Percentiles rank a stretch among this genome's conserved stretches.
These are phyloP conservation scores for Anisodus tanguticus DNA, from an alignment of 257 asterid genomes.

Conservation along the genomic window DNA sequence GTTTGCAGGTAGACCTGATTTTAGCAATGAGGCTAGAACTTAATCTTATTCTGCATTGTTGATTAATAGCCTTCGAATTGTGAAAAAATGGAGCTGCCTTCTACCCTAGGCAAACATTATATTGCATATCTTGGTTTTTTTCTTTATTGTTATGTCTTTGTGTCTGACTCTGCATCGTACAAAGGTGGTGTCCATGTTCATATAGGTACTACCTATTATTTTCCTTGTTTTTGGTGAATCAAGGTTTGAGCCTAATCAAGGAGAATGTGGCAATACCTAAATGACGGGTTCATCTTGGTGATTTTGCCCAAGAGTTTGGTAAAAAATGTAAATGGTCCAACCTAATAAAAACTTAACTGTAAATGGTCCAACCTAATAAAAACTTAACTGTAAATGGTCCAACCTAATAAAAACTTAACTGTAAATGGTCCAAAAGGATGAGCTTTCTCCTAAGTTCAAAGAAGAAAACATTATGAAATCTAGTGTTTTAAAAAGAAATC, in stretches of 20 bases:
- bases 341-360: neutral
- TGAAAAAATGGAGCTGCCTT: neutral
- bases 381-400: neutral
- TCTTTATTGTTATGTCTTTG: neutral
- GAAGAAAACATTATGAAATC: neutral
- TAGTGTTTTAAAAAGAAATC: slow-evolving; percentile 19
- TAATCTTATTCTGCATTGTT: neutral
- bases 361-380: neutral
- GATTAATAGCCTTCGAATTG: neutral
- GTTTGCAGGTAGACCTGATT: neutral
- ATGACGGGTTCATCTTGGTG: neutral
- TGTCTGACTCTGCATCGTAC: neutral
- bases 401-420: neutral
- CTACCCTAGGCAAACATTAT: neutral
- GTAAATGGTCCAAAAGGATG: neutral
- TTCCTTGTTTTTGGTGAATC: neutral
- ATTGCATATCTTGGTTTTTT: neutral
- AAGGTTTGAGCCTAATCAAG: neutral
- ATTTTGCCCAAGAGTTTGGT: neutral
- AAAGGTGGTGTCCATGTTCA: neutral
- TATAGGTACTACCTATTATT: neutral
- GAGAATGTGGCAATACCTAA: neutral
- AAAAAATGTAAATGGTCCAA: neutral
- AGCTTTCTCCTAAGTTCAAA: neutral
- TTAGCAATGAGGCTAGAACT: neutral